phyloP scores from a whole-genome alignment of 2,329 filamentous ascomycete genomes.

The Fusarium virguliforme region DNA sequence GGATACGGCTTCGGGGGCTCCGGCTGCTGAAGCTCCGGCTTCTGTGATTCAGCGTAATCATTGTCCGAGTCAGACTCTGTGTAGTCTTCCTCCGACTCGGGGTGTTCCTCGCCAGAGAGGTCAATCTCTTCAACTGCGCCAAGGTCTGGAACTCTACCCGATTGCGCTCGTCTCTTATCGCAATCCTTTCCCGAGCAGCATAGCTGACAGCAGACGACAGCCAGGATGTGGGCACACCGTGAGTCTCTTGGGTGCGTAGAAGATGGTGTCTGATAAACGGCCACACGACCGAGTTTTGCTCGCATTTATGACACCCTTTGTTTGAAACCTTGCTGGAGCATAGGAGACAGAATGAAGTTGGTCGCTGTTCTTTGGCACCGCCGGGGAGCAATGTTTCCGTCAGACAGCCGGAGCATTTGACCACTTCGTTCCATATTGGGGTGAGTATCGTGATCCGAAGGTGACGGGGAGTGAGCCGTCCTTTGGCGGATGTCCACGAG shows the following conservation, averaged over 20 bases:
- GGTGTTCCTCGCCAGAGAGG: not conserved
- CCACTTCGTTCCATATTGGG: conserved; percentile 1
- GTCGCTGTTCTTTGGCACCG: not conserved
- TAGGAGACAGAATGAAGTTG: not conserved
- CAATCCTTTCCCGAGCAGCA: not conserved
- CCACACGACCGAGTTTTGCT: not conserved
- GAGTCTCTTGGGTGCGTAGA: not conserved
- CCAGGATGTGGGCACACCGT: not conserved
- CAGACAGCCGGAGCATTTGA: not conserved
- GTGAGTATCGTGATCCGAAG: not conserved
- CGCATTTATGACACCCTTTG: not conserved
- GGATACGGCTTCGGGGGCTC: not conserved
- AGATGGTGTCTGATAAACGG: not conserved
- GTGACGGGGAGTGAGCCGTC: not conserved
- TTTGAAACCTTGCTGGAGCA: not conserved
- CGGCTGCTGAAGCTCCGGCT: not conserved
- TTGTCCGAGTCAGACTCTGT: not conserved
- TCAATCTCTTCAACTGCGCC: not conserved
- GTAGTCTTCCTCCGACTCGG: not conserved
- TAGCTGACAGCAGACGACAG: not conserved
- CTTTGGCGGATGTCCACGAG: not conserved
- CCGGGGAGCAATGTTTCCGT: not conserved
- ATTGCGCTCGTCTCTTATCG: not conserved
- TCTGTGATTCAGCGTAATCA: not conserved
- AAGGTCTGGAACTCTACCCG: not conserved